These are phyloP conservation scores for Aspergillus indologenus DNA, from an alignment of 495 filamentous ascomycete species.

Conservation along the genomic window DNA sequence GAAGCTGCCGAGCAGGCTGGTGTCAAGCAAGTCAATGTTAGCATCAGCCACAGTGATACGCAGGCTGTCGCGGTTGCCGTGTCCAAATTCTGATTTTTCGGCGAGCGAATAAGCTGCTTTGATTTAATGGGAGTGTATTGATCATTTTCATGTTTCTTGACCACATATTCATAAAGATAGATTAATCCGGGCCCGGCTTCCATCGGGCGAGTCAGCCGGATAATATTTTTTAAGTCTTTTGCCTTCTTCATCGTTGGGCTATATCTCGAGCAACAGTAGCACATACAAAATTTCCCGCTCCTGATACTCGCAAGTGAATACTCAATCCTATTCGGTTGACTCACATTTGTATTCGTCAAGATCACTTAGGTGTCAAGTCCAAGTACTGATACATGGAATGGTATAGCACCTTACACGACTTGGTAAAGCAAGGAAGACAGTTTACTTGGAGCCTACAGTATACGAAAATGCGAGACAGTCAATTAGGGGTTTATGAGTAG, in stretches of 20 bases:
- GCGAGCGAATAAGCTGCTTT: neutral
- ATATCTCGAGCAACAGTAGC: too few relatives aligned
- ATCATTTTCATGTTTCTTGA: constrained; percentile 9
- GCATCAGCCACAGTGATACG: constrained; percentile 88
- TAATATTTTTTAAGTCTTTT: neutral
- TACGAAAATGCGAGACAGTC: too few relatives aligned
- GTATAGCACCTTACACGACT: neutral
- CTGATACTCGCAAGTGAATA: too few relatives aligned
- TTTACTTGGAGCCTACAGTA: too few relatives aligned
- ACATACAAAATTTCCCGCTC: too few relatives aligned
- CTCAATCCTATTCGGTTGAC: too few relatives aligned
- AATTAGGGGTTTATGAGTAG: too few relatives aligned
- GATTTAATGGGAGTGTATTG: constrained; percentile 11
- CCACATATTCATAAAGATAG: neutral
- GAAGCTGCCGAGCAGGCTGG: constrained; percentile 77
- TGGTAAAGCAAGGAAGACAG: neutral
- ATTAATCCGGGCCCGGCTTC: constrained; percentile 1
- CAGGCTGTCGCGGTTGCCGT: constrained; percentile 93
- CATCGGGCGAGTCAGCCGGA: neutral
- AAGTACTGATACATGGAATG: too few relatives aligned
- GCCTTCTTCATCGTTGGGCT: too few relatives aligned
- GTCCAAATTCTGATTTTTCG: constrained; percentile 57
- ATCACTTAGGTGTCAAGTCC: too few relatives aligned
- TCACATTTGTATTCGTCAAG: too few relatives aligned
- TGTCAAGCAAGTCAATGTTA: constrained; percentile 82